Base-by-base conservation (phyloP, 257 asterid genomes). In the Solanum clarkiae region DNA sequence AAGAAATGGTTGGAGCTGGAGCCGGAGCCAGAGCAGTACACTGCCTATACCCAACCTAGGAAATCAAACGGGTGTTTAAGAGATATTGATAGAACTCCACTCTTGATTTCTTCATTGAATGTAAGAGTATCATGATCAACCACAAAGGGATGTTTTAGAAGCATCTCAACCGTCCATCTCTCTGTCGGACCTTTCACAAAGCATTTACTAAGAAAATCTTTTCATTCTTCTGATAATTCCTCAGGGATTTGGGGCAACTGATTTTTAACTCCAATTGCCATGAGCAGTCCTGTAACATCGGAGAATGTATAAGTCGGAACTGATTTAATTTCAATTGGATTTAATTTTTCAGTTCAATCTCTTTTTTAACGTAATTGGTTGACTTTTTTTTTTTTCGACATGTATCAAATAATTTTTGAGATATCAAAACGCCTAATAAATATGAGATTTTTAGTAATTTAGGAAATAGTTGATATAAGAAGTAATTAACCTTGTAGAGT, bases 91-190 rank as follows among this genome's bases (percentile, higher is more conserved):
- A 85, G 65, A 13, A 80, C 65, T 4, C 68, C 57, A 42, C 12
- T 83, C 55, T 56, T 22, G 22, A 5, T 49, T 14, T 74, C 15
- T 16, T 56, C 84, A 59, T 74, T 80, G 47, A 51, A 86, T 71
- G 86, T 36, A 80, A 74, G 86, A 77, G 75, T 63, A 20, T 11
- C 86, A 56, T 82, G 62, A 84, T 32, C 87, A 4, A 80, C 44
- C 60, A 95, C 87, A 20, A 96, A 94, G 18, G 98, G 97, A 80
- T 96, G 99, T 59, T 90, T 59, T 32, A 93, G 51, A 45, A 96
- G 98, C 99, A 94, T 93, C 95, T 91, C 95, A 59, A 97, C 99
- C 91, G 98, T 96, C 99, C 98, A 96, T 91, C 99, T 90, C 54
- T 63, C n/a, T 2, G 72, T 84, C 0, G 97, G 96, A 84, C 92